These are phyloP conservation scores for Posidonia australis DNA, from an alignment of 106 monocot genomes.

Conservation along the genomic window DNA sequence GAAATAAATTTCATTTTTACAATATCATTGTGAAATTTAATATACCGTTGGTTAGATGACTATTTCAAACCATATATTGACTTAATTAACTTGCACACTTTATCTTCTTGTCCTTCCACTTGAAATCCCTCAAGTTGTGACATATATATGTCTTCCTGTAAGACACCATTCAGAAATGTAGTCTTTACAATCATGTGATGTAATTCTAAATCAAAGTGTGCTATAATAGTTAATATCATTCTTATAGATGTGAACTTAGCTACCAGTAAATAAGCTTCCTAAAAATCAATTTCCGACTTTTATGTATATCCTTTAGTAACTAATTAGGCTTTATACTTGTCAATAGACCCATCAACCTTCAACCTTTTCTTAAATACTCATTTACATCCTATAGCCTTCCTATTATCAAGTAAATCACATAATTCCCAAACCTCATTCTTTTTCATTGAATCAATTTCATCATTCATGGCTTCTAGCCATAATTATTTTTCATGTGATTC, in stretches of 20 bases:
- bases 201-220: neutral
- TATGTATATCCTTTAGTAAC: neutral
- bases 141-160: neutral
- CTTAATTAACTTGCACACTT: constrained; percentile 1
- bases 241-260: neutral
- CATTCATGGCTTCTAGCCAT: no score
- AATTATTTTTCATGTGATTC: no score
- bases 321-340: constrained; percentile 3
- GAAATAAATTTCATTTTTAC: neutral
- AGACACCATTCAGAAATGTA: neutral
- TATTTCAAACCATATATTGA: neutral
- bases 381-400: constrained; percentile 1
- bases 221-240: neutral
- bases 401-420: neutral
- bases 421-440: constrained; percentile 4
- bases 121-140: neutral
- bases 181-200: neutral
- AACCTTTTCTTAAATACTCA: constrained; percentile 8
- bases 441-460: no score
- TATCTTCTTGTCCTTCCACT: neutral
- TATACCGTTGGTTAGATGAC: neutral
- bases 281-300: neutral
- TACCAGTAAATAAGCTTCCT: neutral
- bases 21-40: neutral
- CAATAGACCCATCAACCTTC: neutral